Percentiles rank a stretch among this genome's conserved stretches.
Conservation (phyloP, 2,329 filamentous ascomycete genomes). For the Sporothrix pseudoabietina region DNA sequence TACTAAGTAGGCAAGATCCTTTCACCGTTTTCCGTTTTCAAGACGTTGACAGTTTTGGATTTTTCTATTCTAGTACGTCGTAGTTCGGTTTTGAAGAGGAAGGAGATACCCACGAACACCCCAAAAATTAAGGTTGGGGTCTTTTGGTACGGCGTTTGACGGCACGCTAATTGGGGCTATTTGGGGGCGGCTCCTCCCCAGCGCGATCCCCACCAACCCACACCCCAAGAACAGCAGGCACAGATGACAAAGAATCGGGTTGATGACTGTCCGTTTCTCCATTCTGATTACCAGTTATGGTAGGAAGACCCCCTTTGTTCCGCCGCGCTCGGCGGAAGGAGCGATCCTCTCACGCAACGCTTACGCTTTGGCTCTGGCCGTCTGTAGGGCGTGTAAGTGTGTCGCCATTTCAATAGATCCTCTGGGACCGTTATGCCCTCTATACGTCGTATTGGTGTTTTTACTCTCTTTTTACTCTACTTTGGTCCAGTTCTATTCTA, state of each 20-base stretch:
- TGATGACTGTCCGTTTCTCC: conserved; percentile 24
- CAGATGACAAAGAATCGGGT: conserved; percentile 25
- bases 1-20: background rate
- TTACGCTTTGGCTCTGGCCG: background rate
- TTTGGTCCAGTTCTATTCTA: too few species aligned
- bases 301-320: conserved; percentile 6
- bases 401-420: background rate
- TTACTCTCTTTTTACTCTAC: background rate
- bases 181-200: background rate
- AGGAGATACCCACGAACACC: background rate
- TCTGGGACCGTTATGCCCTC: background rate
- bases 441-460: background rate
- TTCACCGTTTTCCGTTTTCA: conserved; percentile 2
- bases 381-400: conserved; percentile 15
- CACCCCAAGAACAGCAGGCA: background rate
- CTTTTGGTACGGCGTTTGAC: background rate
- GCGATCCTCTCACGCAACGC: background rate
- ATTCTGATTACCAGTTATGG: background rate
- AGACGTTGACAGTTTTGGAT: background rate
- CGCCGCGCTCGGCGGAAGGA: conserved; percentile 28
- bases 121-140: background rate
- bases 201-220: background rate
- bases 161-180: conserved; percentile 12
- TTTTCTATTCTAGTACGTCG: background rate
- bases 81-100: background rate